These are phyloP conservation scores for Aspergillus quadrilineatus DNA, from an alignment of 2,329 filamentous ascomycete species.

Conservation along the genomic window DNA sequence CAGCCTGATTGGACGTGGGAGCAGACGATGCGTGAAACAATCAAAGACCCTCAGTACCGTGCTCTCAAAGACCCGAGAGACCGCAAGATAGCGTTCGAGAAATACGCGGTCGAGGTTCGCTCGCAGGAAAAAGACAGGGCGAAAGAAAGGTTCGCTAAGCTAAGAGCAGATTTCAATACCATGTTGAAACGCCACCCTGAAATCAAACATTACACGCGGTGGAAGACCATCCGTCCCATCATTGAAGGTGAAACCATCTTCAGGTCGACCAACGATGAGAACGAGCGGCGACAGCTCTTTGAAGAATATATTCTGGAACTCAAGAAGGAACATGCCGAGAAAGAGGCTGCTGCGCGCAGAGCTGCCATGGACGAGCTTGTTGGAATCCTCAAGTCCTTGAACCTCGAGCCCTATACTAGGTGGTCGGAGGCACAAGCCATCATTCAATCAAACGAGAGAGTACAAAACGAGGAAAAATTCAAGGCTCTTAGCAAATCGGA, in stretches of 20 bases:
- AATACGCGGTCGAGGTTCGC: conserved; percentile 87
- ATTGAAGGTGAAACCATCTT: conserved; percentile 96
- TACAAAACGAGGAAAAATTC: conserved; percentile 81
- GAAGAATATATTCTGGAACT: conserved; percentile 88
- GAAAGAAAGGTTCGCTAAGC: conserved; percentile 86
- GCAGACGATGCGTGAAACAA: conserved; percentile 78
- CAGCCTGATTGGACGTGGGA: conserved; percentile 93
- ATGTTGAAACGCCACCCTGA: conserved; percentile 97
- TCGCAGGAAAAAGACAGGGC: conserved; percentile 91
- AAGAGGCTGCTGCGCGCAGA: conserved; percentile 69
- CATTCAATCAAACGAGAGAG: conserved; percentile 73
- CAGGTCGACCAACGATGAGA: conserved; percentile 82
- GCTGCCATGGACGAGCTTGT: conserved; percentile 81
- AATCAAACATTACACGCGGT: conserved; percentile 94
- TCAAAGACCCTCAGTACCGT: conserved; percentile 89
- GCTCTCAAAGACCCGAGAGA: conserved; percentile 91
- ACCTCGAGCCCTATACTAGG: conserved; percentile 88
- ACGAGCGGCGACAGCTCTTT: conserved; percentile 84
- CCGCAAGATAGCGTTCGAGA: conserved; percentile 86
- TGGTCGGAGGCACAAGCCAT: conserved; percentile 88
- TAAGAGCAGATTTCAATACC: conserved; percentile 88
- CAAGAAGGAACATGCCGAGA: conserved; percentile 75
- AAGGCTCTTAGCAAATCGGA: conserved; percentile 82
- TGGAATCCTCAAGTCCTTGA: conserved; percentile 72
- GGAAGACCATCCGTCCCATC: conserved; percentile 92